Conservation (phyloP, 2,329 filamentous ascomycete genomes). For the Cladophialophora yegresii region DNA sequence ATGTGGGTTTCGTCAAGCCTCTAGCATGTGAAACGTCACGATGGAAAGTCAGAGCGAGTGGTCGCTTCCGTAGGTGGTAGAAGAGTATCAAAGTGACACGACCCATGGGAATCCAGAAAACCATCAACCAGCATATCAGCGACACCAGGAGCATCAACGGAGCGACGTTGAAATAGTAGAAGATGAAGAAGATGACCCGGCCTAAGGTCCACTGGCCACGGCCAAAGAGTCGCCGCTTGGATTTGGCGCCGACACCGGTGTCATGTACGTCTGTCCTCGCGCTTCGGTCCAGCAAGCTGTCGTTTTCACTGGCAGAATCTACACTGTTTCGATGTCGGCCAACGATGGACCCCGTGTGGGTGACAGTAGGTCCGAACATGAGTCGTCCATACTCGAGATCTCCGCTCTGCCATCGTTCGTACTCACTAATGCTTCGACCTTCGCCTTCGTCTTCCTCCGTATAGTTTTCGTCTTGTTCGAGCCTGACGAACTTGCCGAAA, state of each 20-base stretch:
- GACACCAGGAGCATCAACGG: slow-evolving; percentile 85
- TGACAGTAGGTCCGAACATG: slow-evolving; percentile 83
- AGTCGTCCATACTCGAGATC: slow-evolving; percentile 93
- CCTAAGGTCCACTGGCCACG: slow-evolving; percentile 95
- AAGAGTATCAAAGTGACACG: slow-evolving; percentile 88
- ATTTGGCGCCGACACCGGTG: slow-evolving; percentile 43
- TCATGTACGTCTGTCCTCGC: slow-evolving; percentile 54
- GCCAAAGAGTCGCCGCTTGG: slow-evolving; percentile 87
- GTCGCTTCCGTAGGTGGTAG: slow-evolving; percentile 88
- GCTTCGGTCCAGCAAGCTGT: slow-evolving; percentile 77
- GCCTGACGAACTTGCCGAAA: slow-evolving; percentile 91
- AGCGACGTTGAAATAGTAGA: slow-evolving; percentile 91
- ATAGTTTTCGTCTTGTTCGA: slow-evolving; percentile 93
- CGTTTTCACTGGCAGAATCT: slow-evolving; percentile 84
- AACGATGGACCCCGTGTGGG: slow-evolving; percentile 68
- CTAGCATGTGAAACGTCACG: slow-evolving; percentile 77
- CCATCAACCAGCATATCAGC: slow-evolving; percentile 88
- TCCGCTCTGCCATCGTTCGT: slow-evolving; percentile 98
- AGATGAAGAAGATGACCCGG: slow-evolving; percentile 90
- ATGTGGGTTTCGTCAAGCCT: slow-evolving; percentile 69
- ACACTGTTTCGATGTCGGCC: slow-evolving; percentile 85
- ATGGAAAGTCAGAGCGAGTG: slow-evolving; percentile 89
- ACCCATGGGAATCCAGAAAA: slow-evolving; percentile 98
- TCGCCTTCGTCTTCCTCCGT: slow-evolving; percentile 92
- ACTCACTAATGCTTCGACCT: slow-evolving; percentile 95